Conservation (phyloP, 352 stramenopile species). For the Phytophthora pini region DNA sequence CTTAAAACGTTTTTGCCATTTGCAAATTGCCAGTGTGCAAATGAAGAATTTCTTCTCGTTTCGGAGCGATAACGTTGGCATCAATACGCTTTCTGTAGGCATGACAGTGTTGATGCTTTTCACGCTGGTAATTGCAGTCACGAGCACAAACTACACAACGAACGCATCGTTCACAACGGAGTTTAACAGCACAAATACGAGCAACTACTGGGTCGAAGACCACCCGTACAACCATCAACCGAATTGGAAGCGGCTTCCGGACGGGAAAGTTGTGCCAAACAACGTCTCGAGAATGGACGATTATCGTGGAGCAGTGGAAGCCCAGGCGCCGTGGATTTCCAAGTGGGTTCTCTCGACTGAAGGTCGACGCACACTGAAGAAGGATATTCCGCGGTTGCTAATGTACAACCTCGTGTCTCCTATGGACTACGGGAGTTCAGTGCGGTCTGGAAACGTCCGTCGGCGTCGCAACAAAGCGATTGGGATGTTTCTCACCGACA, state of each 20-base stretch:
- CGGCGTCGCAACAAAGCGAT: conserved; percentile 42
- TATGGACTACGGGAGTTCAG: conserved; percentile 44
- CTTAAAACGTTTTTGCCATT: no score
- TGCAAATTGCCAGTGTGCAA: not conserved
- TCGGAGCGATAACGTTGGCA: not conserved
- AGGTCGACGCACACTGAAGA: conserved; percentile 37
- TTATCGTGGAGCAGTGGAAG: conserved; percentile 26
- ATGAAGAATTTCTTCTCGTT: conserved; percentile 16
- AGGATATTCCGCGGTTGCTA: conserved; percentile 35
- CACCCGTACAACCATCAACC: conserved; percentile 49
- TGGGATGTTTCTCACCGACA: conserved; percentile 46
- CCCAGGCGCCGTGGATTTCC: conserved; percentile 40
- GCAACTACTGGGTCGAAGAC: conserved; percentile 55
- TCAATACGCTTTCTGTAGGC: not conserved
- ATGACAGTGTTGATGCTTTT: conserved; percentile 4
- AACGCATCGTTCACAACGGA: not conserved
- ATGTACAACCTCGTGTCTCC: conserved; percentile 66
- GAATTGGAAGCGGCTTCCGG: conserved; percentile 45
- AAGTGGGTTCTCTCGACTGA: conserved; percentile 40
- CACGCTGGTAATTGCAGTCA: not conserved
- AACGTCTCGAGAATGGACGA: conserved; percentile 28
- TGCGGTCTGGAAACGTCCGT: conserved; percentile 41
- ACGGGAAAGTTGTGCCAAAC: conserved; percentile 45
- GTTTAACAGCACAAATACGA: conserved; percentile 21
- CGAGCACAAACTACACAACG: conserved; percentile 7